A percentile compares a stretch with the other conserved stretches of the same genome.
phyloP scores from a whole-genome alignment of 352 stramenopile species.

The Phytopythium montanum region DNA sequence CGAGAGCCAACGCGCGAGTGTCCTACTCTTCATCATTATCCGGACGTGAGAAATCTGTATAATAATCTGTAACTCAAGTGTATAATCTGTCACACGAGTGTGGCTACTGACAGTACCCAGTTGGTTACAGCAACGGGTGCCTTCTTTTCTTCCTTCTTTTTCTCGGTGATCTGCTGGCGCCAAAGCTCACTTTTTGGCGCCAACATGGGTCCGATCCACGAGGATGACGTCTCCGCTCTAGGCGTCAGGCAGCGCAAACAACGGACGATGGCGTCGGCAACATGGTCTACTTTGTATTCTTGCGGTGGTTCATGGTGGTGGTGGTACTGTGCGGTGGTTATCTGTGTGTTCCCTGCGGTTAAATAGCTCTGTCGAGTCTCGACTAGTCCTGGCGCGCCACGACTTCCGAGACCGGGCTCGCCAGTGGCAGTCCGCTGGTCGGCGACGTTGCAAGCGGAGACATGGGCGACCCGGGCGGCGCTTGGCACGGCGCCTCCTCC shows the following conservation, averaged over 20 bases:
- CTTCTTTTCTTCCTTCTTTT: no score
- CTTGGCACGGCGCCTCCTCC: conserved; percentile 13
- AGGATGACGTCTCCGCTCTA: no score
- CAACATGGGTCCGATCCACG: not conserved
- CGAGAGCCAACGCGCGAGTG: no score
- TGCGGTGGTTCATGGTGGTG: not conserved
- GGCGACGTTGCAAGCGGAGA: conserved; percentile 25
- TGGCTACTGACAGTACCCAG: no score
- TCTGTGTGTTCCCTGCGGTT: not conserved
- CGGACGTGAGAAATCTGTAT: no score
- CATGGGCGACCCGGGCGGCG: conserved; percentile 8
- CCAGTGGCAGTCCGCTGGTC: conserved; percentile 30
- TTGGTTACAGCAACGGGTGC: no score
- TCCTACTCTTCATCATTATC: no score
- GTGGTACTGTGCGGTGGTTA: conserved; percentile 1
- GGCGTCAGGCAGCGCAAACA: no score
- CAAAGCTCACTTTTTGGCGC: conserved; percentile 2
- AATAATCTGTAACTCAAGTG: no score
- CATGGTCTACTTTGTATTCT: no score
- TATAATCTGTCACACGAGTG: no score
- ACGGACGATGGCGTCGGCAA: no score
- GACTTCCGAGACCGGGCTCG: conserved; percentile 30
- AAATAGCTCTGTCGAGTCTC: not conserved
- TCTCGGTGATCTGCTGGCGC: not conserved
- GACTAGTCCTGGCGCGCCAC: conserved; percentile 36